Evolutionary conservation across 208 protist genomes (phyloP), one percentile per base, ranked within the genome.

Genomic region (Acanthamoeba royreba): DNA sequence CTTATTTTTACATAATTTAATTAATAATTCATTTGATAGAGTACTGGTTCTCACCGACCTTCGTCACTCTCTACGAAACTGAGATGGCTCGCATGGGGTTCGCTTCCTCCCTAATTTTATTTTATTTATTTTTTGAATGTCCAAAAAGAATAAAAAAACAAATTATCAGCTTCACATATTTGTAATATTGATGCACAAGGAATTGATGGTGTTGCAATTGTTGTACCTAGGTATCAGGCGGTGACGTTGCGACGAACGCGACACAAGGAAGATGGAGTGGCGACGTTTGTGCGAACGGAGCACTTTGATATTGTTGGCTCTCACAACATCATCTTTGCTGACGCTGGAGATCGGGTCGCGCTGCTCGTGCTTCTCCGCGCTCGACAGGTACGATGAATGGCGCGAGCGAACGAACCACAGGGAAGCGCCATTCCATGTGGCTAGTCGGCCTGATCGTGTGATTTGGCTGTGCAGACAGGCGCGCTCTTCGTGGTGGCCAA

Each of bases 401-500:
- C n/a, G n/a, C n/a, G n/a, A n/a, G n/a, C n/a, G n/a, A n/a, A n/a
- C n/a, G n/a, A n/a, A n/a, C n/a, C n/a, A n/a, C n/a, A n/a, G n/a
- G n/a, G n/a, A n/a, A n/a, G n/a, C 77, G 25, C 46, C 7, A 33
- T 86, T 40, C 45, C 25, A n/a, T 49, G 28, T 63, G n/a, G 31
- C 42, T 9, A 2, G 11, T 46, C 28, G 1, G n/a, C n/a, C 45
- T 4, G 35, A 28, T 69, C 11, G 4, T 43, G 2, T 47, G 22
- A 42, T 69, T 31, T 7, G 17, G 17, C 13, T 13, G 2, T 53
- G 33, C 33, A 91, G 53, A 91, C 49, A 19, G 85, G 58, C 22
- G 46, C 85, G 4, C 85, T 91, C 33, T 91, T 91, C n/a, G 85
- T 25, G 33, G 85, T 91, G 58, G 85, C 40, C 49, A 91, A 91